Evolutionary conservation across 495 filamentous ascomycete genomes (phyloP), one percentile per base, ranked within the genome.

Genomic region (Aspergillus sparsus): DNA sequence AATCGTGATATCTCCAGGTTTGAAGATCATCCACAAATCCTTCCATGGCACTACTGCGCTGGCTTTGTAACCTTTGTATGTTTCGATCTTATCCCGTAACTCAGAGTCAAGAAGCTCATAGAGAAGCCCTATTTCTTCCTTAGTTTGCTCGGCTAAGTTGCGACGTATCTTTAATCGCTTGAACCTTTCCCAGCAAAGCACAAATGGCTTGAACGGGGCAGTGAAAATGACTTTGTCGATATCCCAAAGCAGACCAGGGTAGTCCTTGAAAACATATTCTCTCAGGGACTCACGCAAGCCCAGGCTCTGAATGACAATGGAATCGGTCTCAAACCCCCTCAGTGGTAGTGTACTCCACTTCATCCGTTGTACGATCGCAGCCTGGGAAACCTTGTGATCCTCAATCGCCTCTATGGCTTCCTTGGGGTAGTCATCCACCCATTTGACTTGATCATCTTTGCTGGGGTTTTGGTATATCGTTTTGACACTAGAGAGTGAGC

Each of bases 11-110:
- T 31, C 13, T 2, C 49, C 49, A 32, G 49, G 49, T 7, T 13
- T 27, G n/a, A 51, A 51, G 27, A 51, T 51, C 7, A 32, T 51
- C 49, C 49, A 51, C 16, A 51, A 27, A 32, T 51, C 8, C 7
- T 33, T 27, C 18, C 18, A 51, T 8, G 16, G 18, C 5, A 51
- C 33, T 2, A 51, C 27, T 32, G 13, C 13, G 18, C 32, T 33
- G 18, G 18, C n/a, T n/a, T 11, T 41, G n/a, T 41, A 41, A 3
- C 11, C n/a, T 9, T 41, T 10, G 37, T 41, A 7, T 10, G 37
- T n/a, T n/a, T 41, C 37, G 3, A 41, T 10, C 8, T 3, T 11
- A 41, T 41, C 37, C n/a, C 8, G 10, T 41, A 41, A n/a, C 37
- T 41, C 37, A 10, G 10, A 10, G 11, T 41, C 37, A 4, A 41